These are phyloP conservation scores for Chara braunii DNA, from an alignment of 139 green algal species.

Conservation along the genomic window DNA sequence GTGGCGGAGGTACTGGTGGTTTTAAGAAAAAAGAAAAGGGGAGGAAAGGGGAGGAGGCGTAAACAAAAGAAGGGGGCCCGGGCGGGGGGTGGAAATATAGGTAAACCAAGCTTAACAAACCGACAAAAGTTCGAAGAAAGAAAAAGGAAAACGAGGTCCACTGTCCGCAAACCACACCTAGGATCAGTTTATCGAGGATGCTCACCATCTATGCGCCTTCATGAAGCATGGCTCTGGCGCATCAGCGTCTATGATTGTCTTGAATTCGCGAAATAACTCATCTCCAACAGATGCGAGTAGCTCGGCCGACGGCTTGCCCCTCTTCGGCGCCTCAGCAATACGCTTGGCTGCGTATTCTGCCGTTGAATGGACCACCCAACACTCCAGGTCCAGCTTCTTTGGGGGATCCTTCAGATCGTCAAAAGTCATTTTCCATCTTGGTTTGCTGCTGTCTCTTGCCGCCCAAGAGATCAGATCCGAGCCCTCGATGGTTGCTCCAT, in stretches of 20 bases:
- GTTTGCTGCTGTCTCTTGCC: constrained; percentile 16
- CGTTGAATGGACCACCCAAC: constrained; percentile 29
- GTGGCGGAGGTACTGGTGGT: too few species aligned
- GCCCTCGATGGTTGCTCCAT: constrained; percentile 9
- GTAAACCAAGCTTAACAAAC: too few species aligned
- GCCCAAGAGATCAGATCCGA: constrained; percentile 4
- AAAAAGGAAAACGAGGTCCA: too few species aligned
- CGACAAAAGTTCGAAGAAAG: too few species aligned
- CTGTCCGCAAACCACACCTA: too few species aligned
- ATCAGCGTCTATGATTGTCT: background rate
- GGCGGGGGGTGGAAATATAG: too few species aligned
- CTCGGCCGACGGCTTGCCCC: constrained; percentile 17
- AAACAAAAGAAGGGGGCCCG: too few species aligned
- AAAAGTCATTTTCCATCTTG: too few species aligned
- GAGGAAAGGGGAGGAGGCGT: too few species aligned
- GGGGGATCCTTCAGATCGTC: background rate
- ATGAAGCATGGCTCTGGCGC: constrained; percentile 10
- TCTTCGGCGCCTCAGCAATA: background rate
- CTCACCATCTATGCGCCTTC: constrained; percentile 5
- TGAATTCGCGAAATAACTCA: constrained; percentile 4
- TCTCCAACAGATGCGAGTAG: constrained; percentile 7
- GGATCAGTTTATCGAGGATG: too few species aligned
- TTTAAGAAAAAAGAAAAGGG: too few species aligned
- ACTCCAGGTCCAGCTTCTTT: constrained; percentile 2
- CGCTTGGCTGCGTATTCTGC: constrained; percentile 1